These are phyloP conservation scores for Talaromyces ruber DNA, from an alignment of 495 filamentous ascomycete species.

Conservation along the genomic window DNA sequence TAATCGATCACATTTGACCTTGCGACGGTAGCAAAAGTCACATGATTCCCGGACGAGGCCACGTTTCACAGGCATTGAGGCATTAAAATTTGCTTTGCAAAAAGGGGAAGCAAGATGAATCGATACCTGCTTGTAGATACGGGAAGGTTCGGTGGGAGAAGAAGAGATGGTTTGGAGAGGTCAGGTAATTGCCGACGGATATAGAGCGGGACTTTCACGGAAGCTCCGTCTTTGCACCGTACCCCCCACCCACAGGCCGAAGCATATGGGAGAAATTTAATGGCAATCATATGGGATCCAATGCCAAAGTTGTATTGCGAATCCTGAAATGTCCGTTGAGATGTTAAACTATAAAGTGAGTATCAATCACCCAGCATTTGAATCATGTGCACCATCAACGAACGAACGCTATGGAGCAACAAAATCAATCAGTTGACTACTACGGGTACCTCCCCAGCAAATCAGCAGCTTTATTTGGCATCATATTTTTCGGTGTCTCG, in stretches of 20 bases:
- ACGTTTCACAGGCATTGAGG: background rate
- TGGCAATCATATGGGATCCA: background rate
- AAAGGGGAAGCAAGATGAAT: background rate
- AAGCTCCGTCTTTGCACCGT: background rate
- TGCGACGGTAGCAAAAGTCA: conserved; percentile 6
- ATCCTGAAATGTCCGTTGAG: background rate
- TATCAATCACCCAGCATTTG: background rate
- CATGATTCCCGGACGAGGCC: background rate
- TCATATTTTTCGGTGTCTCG: background rate
- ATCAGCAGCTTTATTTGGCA: background rate
- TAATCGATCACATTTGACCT: conserved; percentile 4
- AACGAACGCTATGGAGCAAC: background rate
- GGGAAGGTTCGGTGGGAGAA: background rate
- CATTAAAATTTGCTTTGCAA: conserved; percentile 14
- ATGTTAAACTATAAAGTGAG: background rate
- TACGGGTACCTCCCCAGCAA: background rate
- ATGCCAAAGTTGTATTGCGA: background rate
- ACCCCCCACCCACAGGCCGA: background rate
- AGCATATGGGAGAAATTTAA: too few relatives aligned
- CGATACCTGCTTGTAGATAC: too few relatives aligned
- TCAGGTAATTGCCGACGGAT: background rate
- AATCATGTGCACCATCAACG: background rate
- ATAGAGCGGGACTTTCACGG: background rate
- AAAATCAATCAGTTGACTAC: background rate
- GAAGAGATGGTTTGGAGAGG: background rate